These are phyloP conservation scores for Talaromyces albobiverticillius DNA, from an alignment of 2,329 filamentous ascomycete species.

Conservation along the genomic window DNA sequence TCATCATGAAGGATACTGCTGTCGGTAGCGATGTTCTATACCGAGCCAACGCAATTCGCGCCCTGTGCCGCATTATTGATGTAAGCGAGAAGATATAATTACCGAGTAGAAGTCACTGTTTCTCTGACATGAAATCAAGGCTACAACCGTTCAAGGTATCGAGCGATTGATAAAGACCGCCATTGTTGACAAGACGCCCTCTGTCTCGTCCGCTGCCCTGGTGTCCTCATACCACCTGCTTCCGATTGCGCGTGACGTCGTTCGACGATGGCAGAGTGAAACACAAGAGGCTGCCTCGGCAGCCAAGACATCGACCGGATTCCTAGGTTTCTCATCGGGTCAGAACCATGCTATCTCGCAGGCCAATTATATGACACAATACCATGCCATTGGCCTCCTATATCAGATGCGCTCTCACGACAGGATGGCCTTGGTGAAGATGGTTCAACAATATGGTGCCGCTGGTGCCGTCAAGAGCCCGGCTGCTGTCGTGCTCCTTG, in stretches of 20 bases:
- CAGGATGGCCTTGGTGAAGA: slow-evolving; percentile 97
- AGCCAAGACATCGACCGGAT: slow-evolving; percentile 82
- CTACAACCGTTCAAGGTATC: slow-evolving; percentile 93
- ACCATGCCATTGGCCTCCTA: slow-evolving; percentile 93
- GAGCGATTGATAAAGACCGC: slow-evolving; percentile 98
- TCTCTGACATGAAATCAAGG: slow-evolving; percentile 50
- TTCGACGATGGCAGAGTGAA: slow-evolving; percentile 96
- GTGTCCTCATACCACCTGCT: slow-evolving; percentile 98
- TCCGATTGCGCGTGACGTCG: slow-evolving; percentile 91
- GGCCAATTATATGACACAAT: slow-evolving; percentile 96
- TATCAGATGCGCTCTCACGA: slow-evolving; percentile 98
- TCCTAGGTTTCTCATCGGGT: slow-evolving; percentile 81
- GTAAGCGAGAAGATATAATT: too few species aligned
- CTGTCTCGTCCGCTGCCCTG: slow-evolving; percentile 90
- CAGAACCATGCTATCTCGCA: slow-evolving; percentile 69
- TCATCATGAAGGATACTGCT: slow-evolving; percentile 99
- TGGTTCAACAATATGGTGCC: slow-evolving; percentile 98
- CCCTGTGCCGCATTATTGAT: slow-evolving; percentile 94
- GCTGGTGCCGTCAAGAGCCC: slow-evolving; percentile 93
- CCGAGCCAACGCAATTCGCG: slow-evolving; percentile 92
- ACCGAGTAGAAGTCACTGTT: slow-evolving; percentile 29
- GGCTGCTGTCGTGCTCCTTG: slow-evolving; percentile 86
- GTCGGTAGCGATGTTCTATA: slow-evolving; percentile 92
- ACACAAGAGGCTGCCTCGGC: slow-evolving; percentile 94
- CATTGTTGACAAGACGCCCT: slow-evolving; percentile 98